Evolutionary conservation across 371 early-diverging fungal genomes (phyloP), one percentile per base, ranked within the genome.

Genomic region (Mortierella sp.): DNA sequence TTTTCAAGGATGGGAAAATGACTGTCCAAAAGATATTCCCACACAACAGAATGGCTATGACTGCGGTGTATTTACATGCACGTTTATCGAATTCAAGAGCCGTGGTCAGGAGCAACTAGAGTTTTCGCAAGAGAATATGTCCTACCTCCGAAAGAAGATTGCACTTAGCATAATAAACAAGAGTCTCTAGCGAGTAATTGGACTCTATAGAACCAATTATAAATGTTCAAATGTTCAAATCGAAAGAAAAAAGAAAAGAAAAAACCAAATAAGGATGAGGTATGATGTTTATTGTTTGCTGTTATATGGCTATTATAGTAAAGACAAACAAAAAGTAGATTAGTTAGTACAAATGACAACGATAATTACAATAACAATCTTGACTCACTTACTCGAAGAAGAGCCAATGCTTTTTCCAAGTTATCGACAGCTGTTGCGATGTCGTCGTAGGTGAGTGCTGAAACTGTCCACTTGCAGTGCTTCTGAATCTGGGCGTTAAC

Each of bases 61-160:
- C 83, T 99, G 99, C 83, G 99, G 99, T n/a, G 98, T 99, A 3
- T 99, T 99, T 83, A 91, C 96, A 0, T 93, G 93, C 70, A 92
- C 92, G 35, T 97, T 95, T 87, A 95, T 96, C 7, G 97, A 97
- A 72, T 88, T 89, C 72, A 61, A 85, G 22, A 78, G 92, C 9
- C 85, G 94, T 19, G 84, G 86, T 2, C 75, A 78, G 2, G 71
- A 73, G 8, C 66, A 76, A 5, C 92, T 96, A 70, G 87, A 87
- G 23, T 97, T 97, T 78, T 79, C 87, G 0, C 96, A 97, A 68
- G 72, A 79, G 17, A 84, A 94, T 54, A 96, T 96, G 94, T 66
- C 75, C 1, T 76, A 89, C 37, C 82, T 96, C 42, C 87, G 98
- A 22, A 80, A 88, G 66, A 85, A 92, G 65, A 93, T 97, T 74